Evolutionary conservation across 1,284 basidiomycete species (phyloP), one percentile per base, ranked within the genome.

Genomic region (Tilletia caries): DNA sequence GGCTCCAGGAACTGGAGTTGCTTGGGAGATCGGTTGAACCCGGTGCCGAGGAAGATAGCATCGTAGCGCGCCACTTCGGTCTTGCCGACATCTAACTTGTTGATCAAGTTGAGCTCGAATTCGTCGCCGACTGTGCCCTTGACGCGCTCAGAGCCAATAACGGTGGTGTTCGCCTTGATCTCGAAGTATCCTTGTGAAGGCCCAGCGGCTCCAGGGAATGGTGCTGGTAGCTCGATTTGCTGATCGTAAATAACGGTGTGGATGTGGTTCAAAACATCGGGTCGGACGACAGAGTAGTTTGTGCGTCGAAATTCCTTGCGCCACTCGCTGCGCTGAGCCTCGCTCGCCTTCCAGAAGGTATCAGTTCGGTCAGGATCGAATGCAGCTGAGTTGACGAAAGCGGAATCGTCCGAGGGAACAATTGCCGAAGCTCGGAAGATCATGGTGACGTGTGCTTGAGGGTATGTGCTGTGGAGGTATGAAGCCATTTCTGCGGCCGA

Each of bases 311-410:
- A 83, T 69, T 83, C 81, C 33, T 67, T 68, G 5, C 76, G 68
- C 79, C 79, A 80, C 33, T 70, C 72, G 27, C 70, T 68, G 33
- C 81, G 78, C 43, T 78, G 72, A 43, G 67, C 65, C 52, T 73
- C 73, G 43, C 62, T 69, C 10, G 75, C 75, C 50, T 71, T 65
- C 80, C 80, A 83, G 72, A 82, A 83, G 64, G 75, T 73, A 66
- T 79, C 75, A 33, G 79, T 80, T n/a, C 79, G 71, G 29, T 76
- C 74, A 0, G 81, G 81, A 43, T 83, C 81, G 69, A 83, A 83
- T 2, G 81, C 81, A 32, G 74, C 78, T 33, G 76, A 74, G 68
- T 83, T 83, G 70, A 83, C 72, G 50, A 83, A 82, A 6, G 78
- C 73, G 29, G 79, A 80, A 65, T 82, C 80, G 71, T 83, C 81